Evolutionary conservation across 257 asterid genomes (phyloP).

Genomic region (Apocynum venetum): DNA sequence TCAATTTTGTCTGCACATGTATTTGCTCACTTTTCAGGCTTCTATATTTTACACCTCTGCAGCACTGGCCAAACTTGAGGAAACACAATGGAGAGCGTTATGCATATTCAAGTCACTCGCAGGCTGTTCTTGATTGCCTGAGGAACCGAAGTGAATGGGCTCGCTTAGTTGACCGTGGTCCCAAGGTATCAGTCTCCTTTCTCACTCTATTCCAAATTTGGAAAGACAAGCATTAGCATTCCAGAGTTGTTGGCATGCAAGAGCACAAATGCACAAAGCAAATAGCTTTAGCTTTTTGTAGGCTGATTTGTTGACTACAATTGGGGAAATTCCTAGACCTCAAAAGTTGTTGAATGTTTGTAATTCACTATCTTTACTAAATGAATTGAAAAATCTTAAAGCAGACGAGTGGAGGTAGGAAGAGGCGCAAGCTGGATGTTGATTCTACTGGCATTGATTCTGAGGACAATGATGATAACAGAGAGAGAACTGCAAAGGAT

Average conservation of each 20-base stretch:
- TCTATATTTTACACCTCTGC: constrained; percentile 14
- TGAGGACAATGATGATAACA: constrained; percentile 61
- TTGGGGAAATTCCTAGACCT: not conserved
- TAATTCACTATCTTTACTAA: not conserved
- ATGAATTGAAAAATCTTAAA: constrained; percentile 17
- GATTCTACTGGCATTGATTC: constrained; percentile 58
- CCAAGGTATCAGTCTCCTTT: constrained; percentile 52
- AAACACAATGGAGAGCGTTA: constrained; percentile 95
- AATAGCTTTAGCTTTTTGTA: not conserved
- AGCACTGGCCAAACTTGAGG: constrained; percentile 97
- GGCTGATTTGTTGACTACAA: not conserved
- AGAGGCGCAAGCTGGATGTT: constrained; percentile 65
- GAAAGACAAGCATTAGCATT: not conserved
- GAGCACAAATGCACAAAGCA: not conserved
- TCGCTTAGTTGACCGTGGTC: constrained; percentile 94
- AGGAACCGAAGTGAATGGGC: constrained; percentile 98
- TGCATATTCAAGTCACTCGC: constrained; percentile 94
- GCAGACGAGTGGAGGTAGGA: constrained; percentile 74
- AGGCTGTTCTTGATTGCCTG: constrained; percentile 94
- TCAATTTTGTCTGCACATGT: not conserved
- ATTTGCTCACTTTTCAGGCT: constrained; percentile 5
- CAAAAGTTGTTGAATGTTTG: not conserved
- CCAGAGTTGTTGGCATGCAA: not conserved
- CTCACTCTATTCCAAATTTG: not conserved
- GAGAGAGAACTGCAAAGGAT: constrained; percentile 35